Evolutionary conservation across 176 grass and related monocot species (phyloP).

Genomic region (Carex parvula): DNA sequence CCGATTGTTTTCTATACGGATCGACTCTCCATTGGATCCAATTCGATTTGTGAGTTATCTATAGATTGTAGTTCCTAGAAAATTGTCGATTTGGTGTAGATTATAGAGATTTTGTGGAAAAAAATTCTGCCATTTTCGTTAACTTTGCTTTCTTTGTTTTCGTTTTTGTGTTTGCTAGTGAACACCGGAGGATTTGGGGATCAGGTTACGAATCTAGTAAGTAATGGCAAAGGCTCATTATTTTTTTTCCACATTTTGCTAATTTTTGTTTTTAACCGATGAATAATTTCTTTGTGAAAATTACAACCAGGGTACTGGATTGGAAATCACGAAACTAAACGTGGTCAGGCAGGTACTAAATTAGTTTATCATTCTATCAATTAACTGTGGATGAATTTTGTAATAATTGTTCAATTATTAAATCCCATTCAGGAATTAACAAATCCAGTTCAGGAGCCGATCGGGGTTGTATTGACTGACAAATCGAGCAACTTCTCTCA

Average conservation of each 20-base stretch:
- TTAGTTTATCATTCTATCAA: not conserved
- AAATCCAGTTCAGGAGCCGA: slow-evolving; percentile 38
- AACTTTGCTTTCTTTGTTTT: slow-evolving; percentile 5
- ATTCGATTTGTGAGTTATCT: slow-evolving; percentile 29
- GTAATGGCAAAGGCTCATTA: not conserved
- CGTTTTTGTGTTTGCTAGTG: slow-evolving; percentile 12
- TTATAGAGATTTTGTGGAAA: not conserved
- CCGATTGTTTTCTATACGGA: slow-evolving; percentile 47
- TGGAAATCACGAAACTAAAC: slow-evolving; percentile 25
- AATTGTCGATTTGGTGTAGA: not conserved
- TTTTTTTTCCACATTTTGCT: not conserved
- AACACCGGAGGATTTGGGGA: slow-evolving; percentile 33
- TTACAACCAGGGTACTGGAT: slow-evolving; percentile 23
- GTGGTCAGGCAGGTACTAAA: slow-evolving; percentile 30
- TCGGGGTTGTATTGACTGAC: slow-evolving; percentile 29
- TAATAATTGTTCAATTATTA: not conserved
- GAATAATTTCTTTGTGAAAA: not conserved
- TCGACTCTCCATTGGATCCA: slow-evolving; percentile 37
- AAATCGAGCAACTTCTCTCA: slow-evolving; percentile 25
- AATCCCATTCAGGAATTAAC: slow-evolving; percentile 29
- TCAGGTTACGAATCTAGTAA: slow-evolving; percentile 33
- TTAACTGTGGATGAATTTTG: not conserved
- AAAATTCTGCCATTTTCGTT: not conserved
- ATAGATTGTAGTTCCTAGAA: not conserved
- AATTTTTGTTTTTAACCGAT: slow-evolving; percentile 3